These are phyloP conservation scores for Lithospermum erythrorhizon DNA, from an alignment of 257 asterid genomes.

Conservation along the genomic window DNA sequence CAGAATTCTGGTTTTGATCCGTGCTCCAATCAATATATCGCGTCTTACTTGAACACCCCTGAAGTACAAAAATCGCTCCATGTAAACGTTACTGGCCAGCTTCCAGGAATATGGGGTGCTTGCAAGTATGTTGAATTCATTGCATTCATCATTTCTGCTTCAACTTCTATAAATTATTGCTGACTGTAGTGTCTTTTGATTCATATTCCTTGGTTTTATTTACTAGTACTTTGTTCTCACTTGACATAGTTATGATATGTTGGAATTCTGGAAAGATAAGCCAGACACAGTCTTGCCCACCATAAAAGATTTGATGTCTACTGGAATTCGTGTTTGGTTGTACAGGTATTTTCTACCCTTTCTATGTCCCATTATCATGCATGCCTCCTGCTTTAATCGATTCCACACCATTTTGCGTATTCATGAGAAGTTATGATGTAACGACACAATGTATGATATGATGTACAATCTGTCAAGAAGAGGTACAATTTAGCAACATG, in stretches of 20 bases:
- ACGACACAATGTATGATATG: too few species aligned
- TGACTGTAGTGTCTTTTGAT: not conserved
- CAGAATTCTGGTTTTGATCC: constrained; percentile 51
- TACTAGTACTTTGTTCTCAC: too few species aligned
- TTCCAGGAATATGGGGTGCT: constrained; percentile 28
- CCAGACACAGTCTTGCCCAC: constrained; percentile 38
- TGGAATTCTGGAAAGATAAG: constrained; percentile 21
- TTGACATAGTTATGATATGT: not conserved
- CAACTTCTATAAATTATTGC: not conserved
- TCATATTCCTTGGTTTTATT: too few species aligned
- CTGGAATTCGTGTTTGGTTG: constrained; percentile 43
- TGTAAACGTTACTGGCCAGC: constrained; percentile 27
- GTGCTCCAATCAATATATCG: constrained; percentile 27
- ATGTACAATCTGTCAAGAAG: too few species aligned
- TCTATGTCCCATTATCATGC: not conserved
- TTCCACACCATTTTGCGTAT: too few species aligned
- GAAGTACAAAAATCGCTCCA: constrained; percentile 47
- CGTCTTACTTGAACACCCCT: constrained; percentile 29
- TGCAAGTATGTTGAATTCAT: constrained; percentile 33
- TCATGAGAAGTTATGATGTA: too few species aligned
- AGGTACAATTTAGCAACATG: not conserved
- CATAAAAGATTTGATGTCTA: constrained; percentile 39
- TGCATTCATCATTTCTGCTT: not conserved
- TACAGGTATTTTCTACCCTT: constrained; percentile 20
- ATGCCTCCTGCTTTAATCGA: not conserved